Percentiles rank a stretch among this genome's conserved stretches.
Conservation (phyloP, 441 rosid genomes). For the Brassica hybrid region DNA sequence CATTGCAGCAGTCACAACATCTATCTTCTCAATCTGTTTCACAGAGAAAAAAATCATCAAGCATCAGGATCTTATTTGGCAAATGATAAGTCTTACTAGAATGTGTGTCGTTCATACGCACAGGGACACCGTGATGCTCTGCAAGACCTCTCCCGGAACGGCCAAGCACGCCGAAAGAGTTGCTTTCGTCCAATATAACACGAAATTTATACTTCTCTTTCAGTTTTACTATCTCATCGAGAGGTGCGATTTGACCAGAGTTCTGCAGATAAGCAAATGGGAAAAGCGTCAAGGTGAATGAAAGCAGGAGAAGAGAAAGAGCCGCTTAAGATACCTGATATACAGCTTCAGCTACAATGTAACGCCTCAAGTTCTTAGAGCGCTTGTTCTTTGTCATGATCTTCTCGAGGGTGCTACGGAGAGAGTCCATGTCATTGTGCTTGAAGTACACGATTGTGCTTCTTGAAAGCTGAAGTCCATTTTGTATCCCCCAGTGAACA, state of each 20-base stretch:
- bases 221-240: constrained; percentile 87
- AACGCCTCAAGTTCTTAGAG: constrained; percentile 81
- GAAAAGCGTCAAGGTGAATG: not conserved
- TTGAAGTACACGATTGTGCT: constrained; percentile 89
- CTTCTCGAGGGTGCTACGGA: constrained; percentile 63
- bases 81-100: not conserved
- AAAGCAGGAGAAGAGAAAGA: too few relatives aligned
- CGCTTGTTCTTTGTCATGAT: constrained; percentile 69
- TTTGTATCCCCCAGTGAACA: constrained; percentile 98
- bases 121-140: constrained; percentile 77
- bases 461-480: constrained; percentile 94
- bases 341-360: constrained; percentile 88
- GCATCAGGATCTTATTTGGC: constrained; percentile 1
- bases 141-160: constrained; percentile 87
- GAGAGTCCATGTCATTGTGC: constrained; percentile 95
- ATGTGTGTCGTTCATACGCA: constrained; percentile 45
- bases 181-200: constrained; percentile 90
- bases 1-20: constrained; percentile 92
- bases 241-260: constrained; percentile 94
- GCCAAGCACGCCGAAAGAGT: constrained; percentile 95
- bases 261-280: constrained; percentile 54
- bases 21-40: constrained; percentile 89
- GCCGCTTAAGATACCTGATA: constrained; percentile 81
- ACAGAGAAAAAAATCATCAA: not conserved
- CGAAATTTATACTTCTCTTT: constrained; percentile 93